Conservation (phyloP, 192 early-diverging fungal genomes). For the Thamnidium elegans region DNA sequence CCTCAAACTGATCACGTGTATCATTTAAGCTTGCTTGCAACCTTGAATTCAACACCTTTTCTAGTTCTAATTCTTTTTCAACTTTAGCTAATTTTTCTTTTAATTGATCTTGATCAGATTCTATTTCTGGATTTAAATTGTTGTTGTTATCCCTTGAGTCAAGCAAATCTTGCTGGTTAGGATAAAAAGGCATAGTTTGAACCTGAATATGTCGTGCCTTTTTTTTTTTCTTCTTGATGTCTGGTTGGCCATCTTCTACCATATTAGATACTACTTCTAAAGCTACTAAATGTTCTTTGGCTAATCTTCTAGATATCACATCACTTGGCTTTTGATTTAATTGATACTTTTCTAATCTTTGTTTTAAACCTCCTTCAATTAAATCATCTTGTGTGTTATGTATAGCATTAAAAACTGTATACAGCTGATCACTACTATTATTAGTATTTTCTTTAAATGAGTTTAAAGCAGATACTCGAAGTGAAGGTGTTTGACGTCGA, state of each 20-base stretch:
- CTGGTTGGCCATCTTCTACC: not conserved
- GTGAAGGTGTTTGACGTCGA: not conserved
- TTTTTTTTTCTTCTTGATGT: conserved; percentile 16
- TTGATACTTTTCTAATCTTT: conserved; percentile 9
- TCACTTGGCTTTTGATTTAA: conserved; percentile 16
- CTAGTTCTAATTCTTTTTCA: conserved; percentile 15
- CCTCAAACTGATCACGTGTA: conserved; percentile 48
- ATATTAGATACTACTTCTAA: conserved; percentile 11
- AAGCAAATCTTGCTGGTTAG: conserved; percentile 1
- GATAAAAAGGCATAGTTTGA: conserved; percentile 21
- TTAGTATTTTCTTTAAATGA: not conserved
- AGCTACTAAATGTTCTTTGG: conserved; percentile 24
- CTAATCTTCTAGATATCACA: conserved; percentile 12
- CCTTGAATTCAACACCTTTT: conserved; percentile 17
- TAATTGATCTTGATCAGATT: not conserved
- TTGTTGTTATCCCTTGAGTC: not conserved
- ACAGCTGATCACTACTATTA: not conserved
- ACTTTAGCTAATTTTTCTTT: not conserved
- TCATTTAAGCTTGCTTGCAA: conserved; percentile 46
- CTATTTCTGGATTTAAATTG: not conserved
- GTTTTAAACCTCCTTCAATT: conserved; percentile 9
- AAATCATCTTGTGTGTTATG: conserved; percentile 6
- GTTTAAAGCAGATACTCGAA: not conserved
- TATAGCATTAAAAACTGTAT: too few relatives aligned
- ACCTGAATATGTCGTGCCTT: conserved; percentile 33